Conservation (phyloP, 129 eudicot species). For the Chrysanthemum seticuspe region DNA sequence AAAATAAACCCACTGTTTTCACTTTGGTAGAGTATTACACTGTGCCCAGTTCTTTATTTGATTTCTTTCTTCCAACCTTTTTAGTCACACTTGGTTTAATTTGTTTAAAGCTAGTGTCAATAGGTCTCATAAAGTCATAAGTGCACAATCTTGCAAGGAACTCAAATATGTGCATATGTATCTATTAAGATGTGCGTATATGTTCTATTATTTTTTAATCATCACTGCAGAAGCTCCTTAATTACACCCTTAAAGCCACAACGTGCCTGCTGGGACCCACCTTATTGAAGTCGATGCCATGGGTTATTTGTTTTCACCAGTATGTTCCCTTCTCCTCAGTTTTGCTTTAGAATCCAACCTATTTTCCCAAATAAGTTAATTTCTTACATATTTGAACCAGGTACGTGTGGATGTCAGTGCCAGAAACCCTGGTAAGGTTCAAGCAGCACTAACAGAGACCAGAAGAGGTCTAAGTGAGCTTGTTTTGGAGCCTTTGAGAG, state of each 20-base stretch:
- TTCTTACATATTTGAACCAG: slow-evolving; percentile 33
- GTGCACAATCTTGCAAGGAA: no score
- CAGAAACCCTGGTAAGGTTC: slow-evolving; percentile 96
- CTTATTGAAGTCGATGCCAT: slow-evolving; percentile 90
- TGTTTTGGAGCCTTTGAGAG: slow-evolving; percentile 90
- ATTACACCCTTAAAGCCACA: slow-evolving; percentile 61
- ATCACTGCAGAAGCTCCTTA: slow-evolving; percentile 46
- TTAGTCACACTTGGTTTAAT: no score
- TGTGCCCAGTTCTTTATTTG: no score
- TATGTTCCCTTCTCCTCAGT: slow-evolving; percentile 31
- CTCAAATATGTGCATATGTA: not conserved
- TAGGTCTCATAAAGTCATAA: no score
- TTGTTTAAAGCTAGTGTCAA: no score
- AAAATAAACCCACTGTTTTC: no score
- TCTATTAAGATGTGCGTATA: slow-evolving; percentile 1
- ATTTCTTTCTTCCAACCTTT: no score
- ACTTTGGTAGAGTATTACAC: no score
- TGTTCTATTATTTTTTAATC: not conserved
- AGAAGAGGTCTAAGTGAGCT: slow-evolving; percentile 84
- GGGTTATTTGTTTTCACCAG: slow-evolving; percentile 96
- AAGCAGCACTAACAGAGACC: slow-evolving; percentile 92
- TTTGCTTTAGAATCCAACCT: not conserved
- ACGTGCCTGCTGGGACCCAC: slow-evolving; percentile 98
- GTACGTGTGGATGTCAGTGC: slow-evolving; percentile 99
- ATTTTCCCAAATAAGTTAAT: not conserved